phyloP scores from a whole-genome alignment of 2,329 filamentous ascomycete genomes.

The Huntiella moniliformis region DNA sequence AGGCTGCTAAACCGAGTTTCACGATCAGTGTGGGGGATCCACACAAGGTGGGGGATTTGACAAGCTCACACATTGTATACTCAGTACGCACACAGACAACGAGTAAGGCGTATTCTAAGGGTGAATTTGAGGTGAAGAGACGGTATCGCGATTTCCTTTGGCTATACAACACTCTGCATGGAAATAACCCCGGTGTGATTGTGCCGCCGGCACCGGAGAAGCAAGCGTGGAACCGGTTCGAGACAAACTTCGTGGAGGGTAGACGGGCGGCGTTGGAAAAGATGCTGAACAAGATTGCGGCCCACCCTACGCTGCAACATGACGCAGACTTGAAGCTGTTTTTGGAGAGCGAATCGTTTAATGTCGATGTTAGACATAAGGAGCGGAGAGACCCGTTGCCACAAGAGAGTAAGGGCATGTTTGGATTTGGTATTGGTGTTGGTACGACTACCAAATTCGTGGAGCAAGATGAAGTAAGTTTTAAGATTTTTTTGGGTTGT shows the following conservation, averaged over 20 bases:
- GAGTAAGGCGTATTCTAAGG: slow-evolving; percentile 84
- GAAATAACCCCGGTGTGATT: slow-evolving; percentile 85
- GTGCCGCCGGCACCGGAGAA: slow-evolving; percentile 95
- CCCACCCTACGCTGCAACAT: slow-evolving; percentile 77
- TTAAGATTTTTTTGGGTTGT: background rate
- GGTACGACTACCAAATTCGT: slow-evolving; percentile 76
- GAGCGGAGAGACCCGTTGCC: slow-evolving; percentile 75
- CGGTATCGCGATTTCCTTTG: slow-evolving; percentile 94
- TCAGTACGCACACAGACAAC: slow-evolving; percentile 86
- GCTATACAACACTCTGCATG: slow-evolving; percentile 88
- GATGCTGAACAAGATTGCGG: slow-evolving; percentile 92
- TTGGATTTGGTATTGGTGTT: slow-evolving; percentile 58
- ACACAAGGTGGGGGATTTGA: slow-evolving; percentile 92
- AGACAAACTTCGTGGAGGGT: slow-evolving; percentile 90
- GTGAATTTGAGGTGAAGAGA: slow-evolving; percentile 83
- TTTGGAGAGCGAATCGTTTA: slow-evolving; percentile 89
- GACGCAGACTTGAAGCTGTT: slow-evolving; percentile 92
- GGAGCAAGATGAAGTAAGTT: slow-evolving; percentile 80
- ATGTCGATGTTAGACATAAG: slow-evolving; percentile 93
- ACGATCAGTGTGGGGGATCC: slow-evolving; percentile 86
- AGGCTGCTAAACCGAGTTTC: slow-evolving; percentile 83
- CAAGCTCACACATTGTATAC: slow-evolving; percentile 95
- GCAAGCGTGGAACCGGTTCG: slow-evolving; percentile 89
- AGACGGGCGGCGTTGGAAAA: slow-evolving; percentile 80
- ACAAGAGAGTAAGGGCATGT: slow-evolving; percentile 80